Conservation (phyloP, 768 basidiomycete genomes). For the Kwoniella heveanensis region DNA sequence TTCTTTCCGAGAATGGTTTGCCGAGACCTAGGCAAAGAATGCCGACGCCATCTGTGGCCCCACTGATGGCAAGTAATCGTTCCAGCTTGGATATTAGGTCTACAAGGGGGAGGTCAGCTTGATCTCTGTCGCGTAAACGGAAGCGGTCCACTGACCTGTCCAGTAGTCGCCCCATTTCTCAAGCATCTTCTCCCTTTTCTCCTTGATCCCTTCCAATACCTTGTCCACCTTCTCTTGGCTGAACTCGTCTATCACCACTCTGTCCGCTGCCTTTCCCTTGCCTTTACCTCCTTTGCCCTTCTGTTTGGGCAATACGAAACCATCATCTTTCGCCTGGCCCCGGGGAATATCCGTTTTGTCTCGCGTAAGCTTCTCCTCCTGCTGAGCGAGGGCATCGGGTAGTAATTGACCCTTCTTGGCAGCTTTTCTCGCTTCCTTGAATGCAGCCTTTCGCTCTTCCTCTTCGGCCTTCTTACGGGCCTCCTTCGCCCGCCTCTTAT, state of each 20-base stretch:
- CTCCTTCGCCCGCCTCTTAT: conserved; percentile 76
- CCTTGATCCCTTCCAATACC: conserved; percentile 26
- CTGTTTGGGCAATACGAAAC: conserved; percentile 12
- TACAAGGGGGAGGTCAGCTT: conserved; percentile 6
- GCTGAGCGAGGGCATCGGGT: conserved; percentile 17
- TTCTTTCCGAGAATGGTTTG: conserved; percentile 34
- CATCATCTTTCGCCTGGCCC: conserved; percentile 13
- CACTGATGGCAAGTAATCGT: background rate
- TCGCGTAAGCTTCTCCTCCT: conserved; percentile 19
- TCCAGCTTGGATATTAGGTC: conserved; percentile 5
- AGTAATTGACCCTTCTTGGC: conserved; percentile 18
- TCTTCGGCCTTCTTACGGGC: conserved; percentile 65
- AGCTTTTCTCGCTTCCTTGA: conserved; percentile 28
- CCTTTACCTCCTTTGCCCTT: conserved; percentile 17
- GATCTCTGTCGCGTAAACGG: background rate
- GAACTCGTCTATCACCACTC: conserved; percentile 18
- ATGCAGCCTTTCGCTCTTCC: conserved; percentile 38
- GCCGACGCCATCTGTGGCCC: conserved; percentile 2
- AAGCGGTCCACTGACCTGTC: conserved; percentile 24
- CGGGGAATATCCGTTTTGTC: conserved; percentile 6
- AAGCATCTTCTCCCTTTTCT: conserved; percentile 39
- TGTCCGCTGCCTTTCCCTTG: conserved; percentile 23
- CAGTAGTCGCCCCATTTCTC: conserved; percentile 39
- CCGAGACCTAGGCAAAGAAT: conserved; percentile 45
- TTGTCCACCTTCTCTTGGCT: conserved; percentile 53